Base-by-base conservation (phyloP, 2,329 filamentous ascomycete genomes). In the Lasiodiplodia theobromae region DNA sequence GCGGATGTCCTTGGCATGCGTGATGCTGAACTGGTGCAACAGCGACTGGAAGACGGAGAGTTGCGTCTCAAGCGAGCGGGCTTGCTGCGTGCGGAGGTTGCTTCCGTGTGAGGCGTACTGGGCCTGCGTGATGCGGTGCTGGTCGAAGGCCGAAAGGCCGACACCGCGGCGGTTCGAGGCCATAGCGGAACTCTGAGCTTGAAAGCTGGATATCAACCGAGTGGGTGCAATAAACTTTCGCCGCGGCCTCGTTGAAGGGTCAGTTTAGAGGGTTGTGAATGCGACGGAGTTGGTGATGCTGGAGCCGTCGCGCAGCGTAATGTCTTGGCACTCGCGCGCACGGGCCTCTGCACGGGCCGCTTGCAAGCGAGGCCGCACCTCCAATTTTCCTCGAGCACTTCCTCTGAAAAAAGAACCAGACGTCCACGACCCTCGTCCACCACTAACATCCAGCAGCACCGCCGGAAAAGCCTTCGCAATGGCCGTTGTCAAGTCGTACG, bases 31-130 rank as follows among this genome's bases (percentile, higher is more conserved):
- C 80, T 96, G 94, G 82, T 97, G 94, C 6, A 99, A 89, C 12
- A 97, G 87, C 21, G 93, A 96, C 77, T 97, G 94, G 86, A 99
- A 99, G 76, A 98, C 94, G 72, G 94, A 91, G 71, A 99, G 91
- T 79, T 99, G 96, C 47, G 94, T 97, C 75, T 93, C 91, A 73
- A 99, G 89, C 21, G 94, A 95, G 72, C 90, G 88, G 58, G 93
- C 89, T 81, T 98, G 95, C 74, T 89, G 89, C 69, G 88, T 91
- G 71, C 94, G 93, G n/a, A 99, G 89, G 63, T 88, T 90, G 71
- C 90, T 92, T 77, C 96, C 96, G 85, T 97, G 95, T 31, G 89
- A 91, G 69, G 94, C 94, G 83, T 95, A 98, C 75, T 96, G 94
- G 66, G 94, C 92, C 34, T 91, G 92, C 11, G 94, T 92, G 71